Base-by-base conservation (phyloP, 805 yeast genomes). In the Nakazawaea populi region DNA sequence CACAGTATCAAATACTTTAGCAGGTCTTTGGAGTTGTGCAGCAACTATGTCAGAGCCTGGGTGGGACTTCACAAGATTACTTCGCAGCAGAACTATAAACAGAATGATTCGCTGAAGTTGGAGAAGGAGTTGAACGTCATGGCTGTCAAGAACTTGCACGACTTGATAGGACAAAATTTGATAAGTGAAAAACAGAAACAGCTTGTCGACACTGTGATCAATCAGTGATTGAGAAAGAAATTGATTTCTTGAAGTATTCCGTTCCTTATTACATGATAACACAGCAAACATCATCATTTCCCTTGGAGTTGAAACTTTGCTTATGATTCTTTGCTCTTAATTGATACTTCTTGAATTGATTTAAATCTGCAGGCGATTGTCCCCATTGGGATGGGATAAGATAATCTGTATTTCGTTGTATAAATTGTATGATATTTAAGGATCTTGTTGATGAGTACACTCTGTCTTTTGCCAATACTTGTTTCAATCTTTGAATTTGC, bases 11-110 rank as follows among this genome's bases (percentile, higher is more conserved):
- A 82, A 57, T 76, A 80, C 60, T 86, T 79, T 56, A 67, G 85
- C 49, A 77, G 95, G 56, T 69, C 90, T 7, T 82, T 89, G 5
- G 98, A 94, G 65, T 71, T 91, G 38, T 83, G 89, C 59, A 86
- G 85, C 43, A 70, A 73, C 34, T 86, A 80, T 62, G 66, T 78
- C 24, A 75, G 89, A 56, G 86, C 89, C 12, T 91, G 96, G 96
- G 64, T 78, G 35, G 91, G 92, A 1, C 66, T 87, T 2, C 73
- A 71, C 41, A 58, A 74, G 9, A 63, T 78, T 3, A 53, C 72
- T 18, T 36, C 43, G 10, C 41, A 54, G 9, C 38, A 43, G 12
- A 49, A 54, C 14, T 64, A 64, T 56, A 66, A 49, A 31, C 37
- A 42, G n/a, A 55, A 44, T 7, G 29, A 48, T 28, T 66, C 61